Evolutionary conservation across 495 filamentous ascomycete species (phyloP), one percentile per base, ranked within the genome.

Genomic region (Recurvomyces mirabilis): DNA sequence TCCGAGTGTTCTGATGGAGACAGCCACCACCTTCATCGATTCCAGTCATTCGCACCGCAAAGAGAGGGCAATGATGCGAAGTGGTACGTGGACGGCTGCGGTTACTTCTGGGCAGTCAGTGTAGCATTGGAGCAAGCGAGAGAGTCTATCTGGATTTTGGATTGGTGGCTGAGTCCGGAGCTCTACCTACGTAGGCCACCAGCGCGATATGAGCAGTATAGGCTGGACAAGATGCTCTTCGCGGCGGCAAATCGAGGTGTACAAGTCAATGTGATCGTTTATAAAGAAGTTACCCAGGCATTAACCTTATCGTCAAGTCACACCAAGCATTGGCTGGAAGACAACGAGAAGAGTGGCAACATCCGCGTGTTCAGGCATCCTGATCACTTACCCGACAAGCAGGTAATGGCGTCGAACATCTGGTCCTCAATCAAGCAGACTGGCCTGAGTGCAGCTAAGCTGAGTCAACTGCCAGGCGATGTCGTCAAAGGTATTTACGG

Each of bases 151-250:
- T 94, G 84, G 78, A 94, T 96, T 49, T 65, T 94, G 38, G 89
- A 96, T 60, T 94, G 86, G 87, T 94, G 87, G 87, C 63, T 94
- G 41, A 87, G 78, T 20, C 84, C 84, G 3, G 89, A 96, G 64
- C 69, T 94, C 2, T 94, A 94, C 57, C 71, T 96, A 38, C 78
- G 89, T 49, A 72, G 89, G 18, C 89, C 89, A 7, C 87, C 89
- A 5, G 74, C 81, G 10, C 72, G 75, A 53, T 82, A 91, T 63
- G 77, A 89, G 56, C 69, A 81, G 43, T 96, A 94, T 58, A 83
- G 89, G 1, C 65, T 96, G 32, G 89, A 96, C 62, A 75, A 78
- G 9, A 84, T 96, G 85, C 75, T 96, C 28, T 71, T 81, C 53
- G 81, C 79, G 33, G 89, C 89, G 3, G 89, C 89, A 22, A 73